Conservation (phyloP, 371 early-diverging fungal genomes). For the Sporodiniella umbellata region DNA sequence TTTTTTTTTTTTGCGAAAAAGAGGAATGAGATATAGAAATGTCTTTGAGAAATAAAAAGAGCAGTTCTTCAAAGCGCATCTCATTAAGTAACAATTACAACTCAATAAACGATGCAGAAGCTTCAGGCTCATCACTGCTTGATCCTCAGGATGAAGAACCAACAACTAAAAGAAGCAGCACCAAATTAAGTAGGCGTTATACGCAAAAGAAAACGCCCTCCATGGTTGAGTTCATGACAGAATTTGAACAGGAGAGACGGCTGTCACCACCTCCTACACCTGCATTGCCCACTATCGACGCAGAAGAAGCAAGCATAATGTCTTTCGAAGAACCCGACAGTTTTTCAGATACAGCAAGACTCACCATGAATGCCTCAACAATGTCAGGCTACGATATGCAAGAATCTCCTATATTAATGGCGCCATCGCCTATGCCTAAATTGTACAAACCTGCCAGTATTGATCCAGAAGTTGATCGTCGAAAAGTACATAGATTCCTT, state of each 20-base stretch:
- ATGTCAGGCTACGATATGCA: conserved; percentile 1
- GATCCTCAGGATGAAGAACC: neutral
- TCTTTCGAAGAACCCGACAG: conserved; percentile 22
- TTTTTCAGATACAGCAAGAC: conserved; percentile 38
- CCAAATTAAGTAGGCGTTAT: conserved; percentile 9
- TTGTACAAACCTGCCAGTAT: conserved; percentile 23
- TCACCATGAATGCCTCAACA: conserved; percentile 31
- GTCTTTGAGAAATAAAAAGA: neutral
- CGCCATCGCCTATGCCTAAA: neutral
- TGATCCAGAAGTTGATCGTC: conserved; percentile 17
- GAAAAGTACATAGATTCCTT: conserved; percentile 3
- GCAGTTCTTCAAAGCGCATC: neutral
- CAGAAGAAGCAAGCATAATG: neutral
- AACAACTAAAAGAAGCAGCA: neutral
- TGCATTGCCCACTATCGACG: neutral
- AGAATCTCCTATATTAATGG: neutral
- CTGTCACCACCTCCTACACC: conserved; percentile 1
- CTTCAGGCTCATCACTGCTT: neutral
- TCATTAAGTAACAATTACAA: neutral
- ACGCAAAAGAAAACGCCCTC: conserved; percentile 15
- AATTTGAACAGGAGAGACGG: conserved; percentile 22
- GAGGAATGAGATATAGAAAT: neutral
- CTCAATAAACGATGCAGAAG: neutral
- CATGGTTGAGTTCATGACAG: conserved; percentile 18
- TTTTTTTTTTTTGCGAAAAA: neutral